Base-by-base conservation (phyloP, 306 rosid species). In the Sphenostylis stenocarpa region DNA sequence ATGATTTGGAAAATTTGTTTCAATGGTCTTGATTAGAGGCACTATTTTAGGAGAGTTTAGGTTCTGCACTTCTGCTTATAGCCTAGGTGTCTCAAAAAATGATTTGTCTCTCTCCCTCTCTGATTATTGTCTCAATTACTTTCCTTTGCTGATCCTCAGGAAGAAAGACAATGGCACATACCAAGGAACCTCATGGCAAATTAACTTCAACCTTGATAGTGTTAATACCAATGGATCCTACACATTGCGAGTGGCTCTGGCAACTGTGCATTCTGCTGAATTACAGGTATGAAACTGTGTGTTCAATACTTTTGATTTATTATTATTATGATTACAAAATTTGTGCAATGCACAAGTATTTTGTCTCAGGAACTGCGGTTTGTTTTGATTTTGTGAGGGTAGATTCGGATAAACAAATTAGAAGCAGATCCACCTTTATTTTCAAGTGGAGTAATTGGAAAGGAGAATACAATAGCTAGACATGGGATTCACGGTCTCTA, bases 401-500 rank as follows among this genome's bases (percentile, higher is more conserved):
- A 93, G 97, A 80, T 90, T 77, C 82, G 86, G 12, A 68, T 93
- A 75, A 89, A 90, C 70, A 86, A 89, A 76, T 72, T 72, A 21
- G 36, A 82, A 57, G 64, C 77, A 73, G 72, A 77, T 12, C 69
- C 87, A 12, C 84, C 92, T 0, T 19, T 88, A 7, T 92, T 92
- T 71, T 60, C 86, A 5, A 88, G 84, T 2, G 91, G 91, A 11
- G 70, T 75, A 21, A 86, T 90, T 61, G 96, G 96, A 57, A 73
- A 82, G 23, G 94, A 90, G 72, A 92, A 92, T 81, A 81, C 94
- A 4, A 88, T 90, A 72, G 87, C 90, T 2, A 90, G 97, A 70
- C 96, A 88, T 77, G 97, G 97, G 76, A 90, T 92, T 79, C 97
- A 92, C 51, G 97, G 96, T 7, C 86, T 92, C 11, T 92, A 90